Conservation (phyloP, 257 asterid species). For the Solanum peruvianum region DNA sequence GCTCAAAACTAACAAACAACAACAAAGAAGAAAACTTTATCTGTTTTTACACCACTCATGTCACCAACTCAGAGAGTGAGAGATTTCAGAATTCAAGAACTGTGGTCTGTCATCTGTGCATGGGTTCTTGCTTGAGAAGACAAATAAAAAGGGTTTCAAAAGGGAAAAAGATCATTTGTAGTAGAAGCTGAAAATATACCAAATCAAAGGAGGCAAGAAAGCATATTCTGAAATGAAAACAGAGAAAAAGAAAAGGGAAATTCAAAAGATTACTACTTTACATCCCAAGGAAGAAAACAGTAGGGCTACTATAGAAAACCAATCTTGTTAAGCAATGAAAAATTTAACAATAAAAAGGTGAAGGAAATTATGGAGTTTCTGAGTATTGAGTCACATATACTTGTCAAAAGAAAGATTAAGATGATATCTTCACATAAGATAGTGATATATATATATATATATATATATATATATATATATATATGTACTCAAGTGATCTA, state of each 20-base stretch:
- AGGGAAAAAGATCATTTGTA: not conserved
- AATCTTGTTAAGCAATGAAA: not conserved
- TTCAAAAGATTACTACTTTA: not conserved
- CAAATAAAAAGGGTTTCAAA: not conserved
- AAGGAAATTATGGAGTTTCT: not conserved
- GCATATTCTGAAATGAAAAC: not conserved
- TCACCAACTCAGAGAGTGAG: not conserved
- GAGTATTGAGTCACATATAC: not conserved
- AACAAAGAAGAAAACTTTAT: not conserved
- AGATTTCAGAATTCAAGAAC: not conserved
- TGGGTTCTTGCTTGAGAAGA: not conserved
- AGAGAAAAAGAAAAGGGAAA: not conserved
- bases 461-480: not conserved
- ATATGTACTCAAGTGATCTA: not conserved
- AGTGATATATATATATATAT: not conserved
- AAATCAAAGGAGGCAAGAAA: constrained; percentile 2
- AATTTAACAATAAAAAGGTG: not conserved
- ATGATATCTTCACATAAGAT: not conserved
- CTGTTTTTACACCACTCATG: not conserved
- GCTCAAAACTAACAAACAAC: not conserved
- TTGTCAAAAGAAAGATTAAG: not conserved
- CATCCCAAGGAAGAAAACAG: not conserved
- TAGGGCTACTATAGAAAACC: not conserved
- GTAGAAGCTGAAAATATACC: constrained; percentile 1
- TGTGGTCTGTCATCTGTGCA: not conserved